Conservation (phyloP, 2,329 filamentous ascomycete species). For the Chaetoscypha palmicola region DNA sequence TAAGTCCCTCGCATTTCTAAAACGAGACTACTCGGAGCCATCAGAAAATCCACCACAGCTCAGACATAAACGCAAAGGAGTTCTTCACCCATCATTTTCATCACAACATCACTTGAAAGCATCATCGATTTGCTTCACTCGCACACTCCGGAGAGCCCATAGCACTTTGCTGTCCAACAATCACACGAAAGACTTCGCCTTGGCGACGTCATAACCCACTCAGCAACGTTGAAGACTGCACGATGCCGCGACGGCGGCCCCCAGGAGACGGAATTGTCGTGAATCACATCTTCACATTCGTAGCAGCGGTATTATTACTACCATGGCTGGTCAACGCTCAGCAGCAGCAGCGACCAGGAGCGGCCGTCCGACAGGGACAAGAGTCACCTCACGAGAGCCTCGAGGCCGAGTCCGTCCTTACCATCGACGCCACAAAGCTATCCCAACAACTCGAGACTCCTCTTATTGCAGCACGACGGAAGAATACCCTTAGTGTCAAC, state of each 20-base stretch:
- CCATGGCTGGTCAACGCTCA: constrained; percentile 56
- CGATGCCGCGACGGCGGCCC: constrained; percentile 57
- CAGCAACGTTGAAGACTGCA: constrained; percentile 35
- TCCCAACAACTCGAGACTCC: constrained; percentile 29
- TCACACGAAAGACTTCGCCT: constrained; percentile 18
- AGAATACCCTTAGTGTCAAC: constrained; percentile 27
- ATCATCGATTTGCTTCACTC: no score
- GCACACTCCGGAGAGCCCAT: no score
- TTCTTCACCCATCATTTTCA: no score
- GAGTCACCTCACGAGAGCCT: constrained; percentile 28
- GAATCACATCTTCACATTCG: constrained; percentile 42
- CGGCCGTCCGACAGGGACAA: constrained; percentile 23
- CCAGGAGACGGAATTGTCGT: constrained; percentile 48
- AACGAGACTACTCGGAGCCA: no score
- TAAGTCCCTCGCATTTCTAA: no score
- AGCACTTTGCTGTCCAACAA: no score
- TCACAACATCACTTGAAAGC: no score
- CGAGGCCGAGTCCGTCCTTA: constrained; percentile 21
- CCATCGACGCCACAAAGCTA: constrained; percentile 26
- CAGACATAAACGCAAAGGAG: no score
- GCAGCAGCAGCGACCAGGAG: constrained; percentile 47
- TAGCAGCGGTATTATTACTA: constrained; percentile 51
- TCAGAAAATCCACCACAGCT: no score
- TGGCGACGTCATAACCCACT: constrained; percentile 17
- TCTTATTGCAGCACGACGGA: constrained; percentile 22